Percentiles rank a stretch among this genome's conserved stretches.
These are phyloP conservation scores for Cutaneotrichosporon cutaneum DNA, from an alignment of 1,284 basidiomycete species.

Conservation along the genomic window DNA sequence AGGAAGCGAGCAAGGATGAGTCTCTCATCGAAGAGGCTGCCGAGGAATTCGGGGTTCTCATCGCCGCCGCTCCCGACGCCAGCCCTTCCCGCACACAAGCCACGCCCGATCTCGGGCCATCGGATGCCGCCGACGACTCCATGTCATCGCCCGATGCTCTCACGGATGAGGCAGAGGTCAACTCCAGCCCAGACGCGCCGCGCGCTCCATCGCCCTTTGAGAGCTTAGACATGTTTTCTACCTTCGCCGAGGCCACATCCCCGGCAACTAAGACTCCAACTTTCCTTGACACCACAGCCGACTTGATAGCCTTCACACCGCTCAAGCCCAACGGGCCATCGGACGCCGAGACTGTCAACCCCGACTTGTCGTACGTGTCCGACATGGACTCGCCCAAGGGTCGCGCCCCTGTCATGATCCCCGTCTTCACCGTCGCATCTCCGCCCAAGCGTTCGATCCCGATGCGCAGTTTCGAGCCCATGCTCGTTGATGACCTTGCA, in stretches of 20 bases:
- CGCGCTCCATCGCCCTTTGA: not conserved
- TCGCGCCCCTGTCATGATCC: constrained; percentile 43
- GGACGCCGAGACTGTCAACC: constrained; percentile 9
- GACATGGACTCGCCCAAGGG: constrained; percentile 36
- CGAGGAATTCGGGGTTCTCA: not conserved
- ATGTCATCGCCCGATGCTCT: not conserved
- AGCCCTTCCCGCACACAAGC: not conserved
- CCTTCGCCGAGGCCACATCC: not conserved
- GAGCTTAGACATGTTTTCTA: constrained; percentile 5
- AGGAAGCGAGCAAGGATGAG: no score
- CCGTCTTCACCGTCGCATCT: constrained; percentile 19
- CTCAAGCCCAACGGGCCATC: constrained; percentile 13
- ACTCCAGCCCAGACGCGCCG: not conserved
- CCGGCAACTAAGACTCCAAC: not conserved
- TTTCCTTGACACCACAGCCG: constrained; percentile 8
- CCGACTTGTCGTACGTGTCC: constrained; percentile 17
- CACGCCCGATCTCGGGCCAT: not conserved
- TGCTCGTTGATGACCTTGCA: not conserved
- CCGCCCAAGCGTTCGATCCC: constrained; percentile 6
- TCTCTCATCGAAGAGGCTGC: not conserved
- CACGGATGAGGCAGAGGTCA: not conserved
- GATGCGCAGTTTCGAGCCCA: constrained; percentile 6
- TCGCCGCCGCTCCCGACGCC: not conserved
- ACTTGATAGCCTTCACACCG: constrained; percentile 4
- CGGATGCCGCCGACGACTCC: not conserved